A percentile compares a stretch with the other conserved stretches of the same genome.
Evolutionary conservation across 129 eudicot genomes (phyloP).

Genomic region (Scalesia atractyloides): DNA sequence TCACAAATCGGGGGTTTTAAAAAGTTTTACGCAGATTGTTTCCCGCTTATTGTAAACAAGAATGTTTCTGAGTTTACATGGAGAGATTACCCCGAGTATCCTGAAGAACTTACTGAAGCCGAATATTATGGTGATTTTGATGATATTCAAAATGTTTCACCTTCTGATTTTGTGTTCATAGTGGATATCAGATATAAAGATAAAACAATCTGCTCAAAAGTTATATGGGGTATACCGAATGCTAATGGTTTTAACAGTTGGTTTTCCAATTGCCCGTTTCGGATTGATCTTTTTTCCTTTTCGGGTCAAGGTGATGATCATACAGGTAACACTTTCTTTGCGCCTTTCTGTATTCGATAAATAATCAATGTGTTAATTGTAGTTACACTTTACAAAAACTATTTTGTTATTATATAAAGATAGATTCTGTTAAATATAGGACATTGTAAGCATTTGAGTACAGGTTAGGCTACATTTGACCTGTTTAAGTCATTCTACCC

Average conservation of each 20-base stretch:
- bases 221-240: constrained; percentile 81
- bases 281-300: constrained; percentile 63
- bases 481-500: neutral
- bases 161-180: constrained; percentile 80
- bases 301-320: constrained; percentile 45
- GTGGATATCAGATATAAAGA: constrained; percentile 76
- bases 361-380: neutral
- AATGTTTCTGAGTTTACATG: constrained; percentile 60
- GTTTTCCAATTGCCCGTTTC: constrained; percentile 87
- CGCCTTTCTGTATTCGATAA: neutral
- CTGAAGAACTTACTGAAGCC: constrained; percentile 86
- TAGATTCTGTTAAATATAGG: neutral
- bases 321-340: constrained; percentile 16
- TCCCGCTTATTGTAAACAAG: constrained; percentile 90
- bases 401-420: neutral
- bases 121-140: constrained; percentile 87
- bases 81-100: constrained; percentile 57
- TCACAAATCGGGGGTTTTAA: constrained; percentile 75
- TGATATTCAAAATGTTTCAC: constrained; percentile 57
- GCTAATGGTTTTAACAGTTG: constrained; percentile 72
- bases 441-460: neutral
- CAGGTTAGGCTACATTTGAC: neutral
- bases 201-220: constrained; percentile 66
- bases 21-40: constrained; percentile 87
- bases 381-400: neutral